Conservation (phyloP, 306 rosid genomes). For the Bauhinia variegata region DNA sequence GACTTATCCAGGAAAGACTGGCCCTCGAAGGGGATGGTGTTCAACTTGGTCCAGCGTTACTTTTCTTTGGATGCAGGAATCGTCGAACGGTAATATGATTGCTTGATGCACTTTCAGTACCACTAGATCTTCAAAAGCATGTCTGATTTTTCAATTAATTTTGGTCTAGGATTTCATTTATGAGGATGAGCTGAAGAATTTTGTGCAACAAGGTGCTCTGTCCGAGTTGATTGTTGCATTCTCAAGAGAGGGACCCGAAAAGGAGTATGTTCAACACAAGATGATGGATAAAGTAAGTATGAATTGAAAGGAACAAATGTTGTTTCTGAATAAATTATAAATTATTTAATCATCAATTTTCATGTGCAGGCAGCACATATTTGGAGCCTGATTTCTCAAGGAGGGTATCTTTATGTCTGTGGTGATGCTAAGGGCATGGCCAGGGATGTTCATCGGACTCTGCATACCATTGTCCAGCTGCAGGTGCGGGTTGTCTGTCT, state of each 20-base stretch:
- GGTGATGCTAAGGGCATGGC: conserved; percentile 99
- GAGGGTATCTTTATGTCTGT: conserved; percentile 86
- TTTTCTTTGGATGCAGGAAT: conserved; percentile 95
- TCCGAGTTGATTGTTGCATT: conserved; percentile 83
- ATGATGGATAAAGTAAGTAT: conserved; percentile 71
- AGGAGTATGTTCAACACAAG: conserved; percentile 92
- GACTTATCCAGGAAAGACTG: conserved; percentile 70
- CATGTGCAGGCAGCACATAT: conserved; percentile 60
- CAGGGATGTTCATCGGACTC: conserved; percentile 81
- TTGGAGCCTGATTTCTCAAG: conserved; percentile 78
- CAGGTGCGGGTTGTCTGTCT: conserved; percentile 49
- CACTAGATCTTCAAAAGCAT: conserved; percentile 16
- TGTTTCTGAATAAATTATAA: conserved; percentile 13
- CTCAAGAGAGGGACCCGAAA: conserved; percentile 80
- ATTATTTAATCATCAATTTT: conserved; percentile 37
- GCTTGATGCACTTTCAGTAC: conserved; percentile 7
- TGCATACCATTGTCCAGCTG: conserved; percentile 75
- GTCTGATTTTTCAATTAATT: conserved; percentile 33
- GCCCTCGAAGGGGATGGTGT: conserved; percentile 74
- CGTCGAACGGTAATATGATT: conserved; percentile 72
- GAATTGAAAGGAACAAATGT: conserved; percentile 6
- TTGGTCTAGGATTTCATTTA: conserved; percentile 81
- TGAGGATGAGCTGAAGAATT: conserved; percentile 82
- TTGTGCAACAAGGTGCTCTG: conserved; percentile 67
- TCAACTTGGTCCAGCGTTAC: conserved; percentile 79